Evolutionary conservation across 169 alveolate species (phyloP).

Genomic region (Prorocentrum cordatum): DNA sequence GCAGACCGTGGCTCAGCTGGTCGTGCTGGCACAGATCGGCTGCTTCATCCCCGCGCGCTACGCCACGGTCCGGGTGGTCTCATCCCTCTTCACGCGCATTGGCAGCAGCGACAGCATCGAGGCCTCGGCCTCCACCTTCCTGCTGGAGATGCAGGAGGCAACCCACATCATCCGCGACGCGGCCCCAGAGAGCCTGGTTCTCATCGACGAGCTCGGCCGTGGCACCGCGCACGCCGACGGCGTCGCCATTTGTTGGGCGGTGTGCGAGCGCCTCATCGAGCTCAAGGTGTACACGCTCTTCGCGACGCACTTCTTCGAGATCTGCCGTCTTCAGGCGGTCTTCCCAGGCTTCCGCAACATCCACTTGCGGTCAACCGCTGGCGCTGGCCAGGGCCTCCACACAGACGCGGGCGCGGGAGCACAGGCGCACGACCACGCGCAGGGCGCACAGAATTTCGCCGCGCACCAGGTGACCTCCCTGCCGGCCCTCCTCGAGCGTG

Average conservation of each 20-base stretch:
- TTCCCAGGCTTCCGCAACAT: constrained; percentile 3
- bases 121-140: constrained; percentile 14
- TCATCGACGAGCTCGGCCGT: constrained; percentile 17
- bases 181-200: constrained; percentile 1
- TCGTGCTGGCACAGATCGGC: constrained; percentile 34
- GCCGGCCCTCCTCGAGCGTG: no score
- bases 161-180: background rate
- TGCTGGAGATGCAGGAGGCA: constrained; percentile 38
- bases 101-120: constrained; percentile 41
- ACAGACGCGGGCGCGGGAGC: no score
- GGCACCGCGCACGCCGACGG: constrained; percentile 62
- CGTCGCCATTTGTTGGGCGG: constrained; percentile 39
- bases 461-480: no score
- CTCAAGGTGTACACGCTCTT: constrained; percentile 5
- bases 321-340: background rate
- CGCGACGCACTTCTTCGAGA: constrained; percentile 56
- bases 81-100: constrained; percentile 30
- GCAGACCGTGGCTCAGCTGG: constrained; percentile 59
- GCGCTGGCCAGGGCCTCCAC: no score
- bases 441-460: no score
- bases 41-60: constrained; percentile 19
- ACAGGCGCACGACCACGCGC: no score
- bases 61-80: background rate
- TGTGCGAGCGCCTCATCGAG: constrained; percentile 50
- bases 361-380: no score